Evolutionary conservation across 2,329 filamentous ascomycete species (phyloP), one percentile per base, ranked within the genome.

Genomic region (Calonectria fujianensis): DNA sequence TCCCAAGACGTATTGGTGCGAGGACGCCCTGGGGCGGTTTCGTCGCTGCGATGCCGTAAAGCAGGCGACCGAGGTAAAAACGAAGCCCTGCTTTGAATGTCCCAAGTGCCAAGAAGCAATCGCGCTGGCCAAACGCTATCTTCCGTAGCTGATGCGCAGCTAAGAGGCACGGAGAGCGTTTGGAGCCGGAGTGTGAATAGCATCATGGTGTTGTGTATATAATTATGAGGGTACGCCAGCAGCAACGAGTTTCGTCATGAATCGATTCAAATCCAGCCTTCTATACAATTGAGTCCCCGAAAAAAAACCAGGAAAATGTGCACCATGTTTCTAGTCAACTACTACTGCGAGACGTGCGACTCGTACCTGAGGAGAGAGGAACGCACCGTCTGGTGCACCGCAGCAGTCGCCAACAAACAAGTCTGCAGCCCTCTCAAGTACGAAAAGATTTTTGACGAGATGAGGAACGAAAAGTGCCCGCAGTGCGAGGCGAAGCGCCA

Each of bases 321-420:
- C 20, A 35, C 41, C 27, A 14, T 65, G n/a, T 65, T 35, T 39
- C 39, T 31, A 8, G 11, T 65, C 39, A 35, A 65, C 9, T 65
- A 14, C 27, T 10, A 50, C 39, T 65, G 61, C 61, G 61, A 65
- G 18, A 27, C 39, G 39, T 65, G 61, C 61, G 29, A 65, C 29
- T 24, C 39, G 20, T 32, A 45, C 16, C 29, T 65, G 27, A 5
- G 4, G 16, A 35, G 31, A 24, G 27, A 45, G 27, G 41, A 65
- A 14, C 61, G 61, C 61, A 48, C 27, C 20, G 20, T 0, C 27
- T 65, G 61, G 61, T 65, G 61, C 11, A 18, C 27, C 16, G 16
- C 14, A 5, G 61, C 39, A 2, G 18, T 65, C 4, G 37, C n/a
- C 24, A 63, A 63, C 39, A 65, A 32, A 9, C 20, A 16, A 29